Percentiles rank a stretch among this genome's conserved stretches.
Evolutionary conservation across 1,139 yeast species (phyloP).

Genomic region (Pichia sp.): DNA sequence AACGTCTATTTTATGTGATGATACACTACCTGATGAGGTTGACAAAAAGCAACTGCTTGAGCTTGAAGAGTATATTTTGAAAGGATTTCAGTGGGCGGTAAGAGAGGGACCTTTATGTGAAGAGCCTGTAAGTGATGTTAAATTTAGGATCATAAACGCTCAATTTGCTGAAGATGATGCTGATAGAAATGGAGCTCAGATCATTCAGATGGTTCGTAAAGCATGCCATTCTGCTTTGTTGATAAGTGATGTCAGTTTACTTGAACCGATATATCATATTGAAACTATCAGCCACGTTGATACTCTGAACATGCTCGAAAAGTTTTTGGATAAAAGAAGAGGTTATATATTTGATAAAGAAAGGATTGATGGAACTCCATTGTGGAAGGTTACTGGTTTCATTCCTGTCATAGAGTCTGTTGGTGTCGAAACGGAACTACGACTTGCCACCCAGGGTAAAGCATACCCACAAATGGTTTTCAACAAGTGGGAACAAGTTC

Average conservation of each 20-base stretch:
- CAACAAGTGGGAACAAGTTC: constrained; percentile 71
- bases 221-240: constrained; percentile 83
- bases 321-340: constrained; percentile 46
- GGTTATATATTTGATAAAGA: constrained; percentile 46
- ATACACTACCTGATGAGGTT: constrained; percentile 69
- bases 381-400: constrained; percentile 56
- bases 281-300: constrained; percentile 42
- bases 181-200: constrained; percentile 62
- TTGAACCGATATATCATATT: constrained; percentile 80
- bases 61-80: constrained; percentile 52
- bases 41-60: constrained; percentile 49
- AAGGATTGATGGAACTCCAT: constrained; percentile 72
- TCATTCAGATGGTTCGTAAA: constrained; percentile 78
- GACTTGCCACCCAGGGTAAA: constrained; percentile 73
- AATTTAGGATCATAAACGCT: constrained; percentile 67
- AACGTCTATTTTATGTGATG: constrained; percentile 65
- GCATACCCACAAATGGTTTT: constrained; percentile 68
- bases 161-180: constrained; percentile 45
- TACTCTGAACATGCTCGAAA: constrained; percentile 47
- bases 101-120: constrained; percentile 90
- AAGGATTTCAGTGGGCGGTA: constrained; percentile 82
- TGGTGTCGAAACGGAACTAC: constrained; percentile 83
- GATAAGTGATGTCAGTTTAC: constrained; percentile 70
- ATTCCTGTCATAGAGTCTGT: constrained; percentile 88
- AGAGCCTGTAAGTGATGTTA: constrained; percentile 69